Base-by-base conservation (phyloP, 176 grass and related monocot species). In the Tillandsia fasciculata region DNA sequence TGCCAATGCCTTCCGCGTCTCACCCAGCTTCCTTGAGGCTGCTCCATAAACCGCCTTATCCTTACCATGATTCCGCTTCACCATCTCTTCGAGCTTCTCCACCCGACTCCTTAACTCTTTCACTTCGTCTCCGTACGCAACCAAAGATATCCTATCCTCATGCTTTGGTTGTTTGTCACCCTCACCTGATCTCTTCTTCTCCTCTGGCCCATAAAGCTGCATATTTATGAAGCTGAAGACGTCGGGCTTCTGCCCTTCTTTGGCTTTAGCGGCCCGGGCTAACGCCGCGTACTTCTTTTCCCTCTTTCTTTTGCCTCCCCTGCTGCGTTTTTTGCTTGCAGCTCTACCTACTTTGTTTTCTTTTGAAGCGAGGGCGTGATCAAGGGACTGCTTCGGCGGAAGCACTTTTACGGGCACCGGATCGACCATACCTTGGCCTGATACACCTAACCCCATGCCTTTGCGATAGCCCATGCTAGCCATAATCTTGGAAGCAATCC, bases 401-500 rank as follows among this genome's bases (percentile, higher is more conserved):
- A 96, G 74, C 42, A 96, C 93, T 54, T 96, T 96, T 53, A 90
- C 89, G 24, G 77, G 63, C 65, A 96, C 85, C n/a, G 93, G 93
- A 66, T 96, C 86, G 8, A 92, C 47, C 53, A 86, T 92, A 65
- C 93, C 93, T 80, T 96, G 93, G 13, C 93, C 93, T 14, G 93
- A 96, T 0, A 71, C 70, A 66, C 93, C 93, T 29, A 96, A 79
- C 3, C 93, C 93, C 93, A 92, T 96, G 3, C 93, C 93, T 70
- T 92, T 89, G 20, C 83, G 73, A 63, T 96, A 96, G 10, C 93
- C 93, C 93, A 92, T 96, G 29, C 77, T 96, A 67, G 93, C 89
- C 93, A 96, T 96, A 86, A 96, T 90, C 74, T 96, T 96, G 11
- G 93, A 96, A 81, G 86, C 93, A 10, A 96, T 81, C 9, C 89